Base-by-base conservation (phyloP, 1,284 basidiomycete genomes). In the Fomitiporia mediterranea region DNA sequence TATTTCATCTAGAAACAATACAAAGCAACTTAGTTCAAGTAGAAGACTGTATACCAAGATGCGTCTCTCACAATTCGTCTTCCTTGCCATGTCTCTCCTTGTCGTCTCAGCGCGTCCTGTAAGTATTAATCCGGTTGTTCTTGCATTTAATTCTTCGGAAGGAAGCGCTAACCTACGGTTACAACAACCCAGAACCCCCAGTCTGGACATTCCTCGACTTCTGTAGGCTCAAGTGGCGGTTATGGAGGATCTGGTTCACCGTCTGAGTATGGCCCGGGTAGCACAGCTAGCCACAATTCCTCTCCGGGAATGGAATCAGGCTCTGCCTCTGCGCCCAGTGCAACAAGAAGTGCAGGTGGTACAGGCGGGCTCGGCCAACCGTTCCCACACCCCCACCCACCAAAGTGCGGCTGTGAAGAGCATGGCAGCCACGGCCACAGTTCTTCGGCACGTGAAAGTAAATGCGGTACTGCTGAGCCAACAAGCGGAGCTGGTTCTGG, bases 11-110 rank as follows among this genome's bases (percentile, higher is more conserved):
- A 13, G 15, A 39, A 13, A n/a, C 19, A 19, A 39, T 43, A 9
- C 5, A 43, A n/a, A n/a, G n/a, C 11, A 6, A 43, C 40, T 19
- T 11, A 6, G 17, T 21, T 21, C 4, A 43, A 9, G 17, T 11
- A 9, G 4, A 7, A 43, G n/a, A n/a, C 9, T 9, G n/a, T 17
- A 21, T 9, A 28, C 13, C 28, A 50, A 37, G 15, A 50, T 38
- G 48, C 48, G 34, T 25, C 19, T 37, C 37, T 50, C 32, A 9
- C 48, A 35, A n/a, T 50, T 50, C 32, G n/a, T 50, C n/a, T 9
- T 50, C 8, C 30, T 50, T 17, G 21, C 48, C 8, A 27, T 39
- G 6, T 15, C 32, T 30, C 15, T 17, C 23, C 30, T 38, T 23
- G 48, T 21, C 6, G 48, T 37, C 8, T 19, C 30, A 15, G 48